phyloP scores from a whole-genome alignment of 495 filamentous ascomycete species.

The Penicillium parvum region DNA sequence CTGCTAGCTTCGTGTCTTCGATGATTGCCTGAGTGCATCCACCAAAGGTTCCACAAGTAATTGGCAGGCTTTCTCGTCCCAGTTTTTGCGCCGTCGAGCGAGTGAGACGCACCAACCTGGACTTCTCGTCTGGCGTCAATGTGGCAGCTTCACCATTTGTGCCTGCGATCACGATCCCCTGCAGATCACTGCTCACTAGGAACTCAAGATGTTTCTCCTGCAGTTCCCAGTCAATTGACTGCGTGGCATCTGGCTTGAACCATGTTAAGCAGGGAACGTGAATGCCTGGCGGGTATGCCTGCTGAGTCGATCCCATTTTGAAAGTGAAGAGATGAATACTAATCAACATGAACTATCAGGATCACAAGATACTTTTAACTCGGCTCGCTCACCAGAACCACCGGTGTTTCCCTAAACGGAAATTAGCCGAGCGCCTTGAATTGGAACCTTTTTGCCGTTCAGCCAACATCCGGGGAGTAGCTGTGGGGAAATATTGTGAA shows the following conservation, averaged over 20 bases:
- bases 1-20: constrained; percentile 7
- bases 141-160: constrained; percentile 33
- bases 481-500: no score
- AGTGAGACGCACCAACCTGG: constrained; percentile 17
- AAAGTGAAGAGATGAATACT: not conserved
- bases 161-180: constrained; percentile 31
- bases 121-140: constrained; percentile 23
- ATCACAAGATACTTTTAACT: no score
- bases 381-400: not conserved
- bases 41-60: constrained; percentile 24
- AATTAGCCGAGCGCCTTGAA: constrained; percentile 3
- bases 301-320: constrained; percentile 12
- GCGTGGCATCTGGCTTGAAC: constrained; percentile 24
- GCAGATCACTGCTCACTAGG: constrained; percentile 29
- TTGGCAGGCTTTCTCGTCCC: constrained; percentile 19
- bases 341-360: no score
- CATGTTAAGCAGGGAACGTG: constrained; percentile 34
- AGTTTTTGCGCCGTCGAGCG: constrained; percentile 16
- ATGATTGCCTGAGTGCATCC: constrained; percentile 12
- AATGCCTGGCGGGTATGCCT: constrained; percentile 27
- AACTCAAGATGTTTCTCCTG: constrained; percentile 29
- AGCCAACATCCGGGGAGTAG: not conserved
- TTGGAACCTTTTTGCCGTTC: not conserved
- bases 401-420: constrained; percentile 3
- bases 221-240: constrained; percentile 34